These are phyloP conservation scores for Drechmeria coniospora DNA, from an alignment of 2,329 filamentous ascomycete genomes.

Conservation along the genomic window DNA sequence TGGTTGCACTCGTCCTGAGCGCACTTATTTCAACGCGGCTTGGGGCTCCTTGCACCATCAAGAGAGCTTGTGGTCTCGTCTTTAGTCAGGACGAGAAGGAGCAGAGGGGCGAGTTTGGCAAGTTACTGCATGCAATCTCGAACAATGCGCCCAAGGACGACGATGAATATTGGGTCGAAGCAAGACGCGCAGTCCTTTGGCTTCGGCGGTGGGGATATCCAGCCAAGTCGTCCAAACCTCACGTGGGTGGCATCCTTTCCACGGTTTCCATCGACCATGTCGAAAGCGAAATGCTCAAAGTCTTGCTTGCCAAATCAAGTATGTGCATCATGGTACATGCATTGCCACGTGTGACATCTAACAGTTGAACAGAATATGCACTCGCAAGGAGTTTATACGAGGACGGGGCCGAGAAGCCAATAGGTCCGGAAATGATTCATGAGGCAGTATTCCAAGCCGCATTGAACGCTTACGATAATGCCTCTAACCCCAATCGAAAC, in stretches of 20 bases:
- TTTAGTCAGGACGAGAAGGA: constrained; percentile 49
- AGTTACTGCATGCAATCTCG: constrained; percentile 39
- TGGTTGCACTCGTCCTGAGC: constrained; percentile 49
- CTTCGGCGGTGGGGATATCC: constrained; percentile 54
- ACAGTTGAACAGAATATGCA: constrained; percentile 33
- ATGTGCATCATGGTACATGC: constrained; percentile 15
- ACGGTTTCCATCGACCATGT: constrained; percentile 44
- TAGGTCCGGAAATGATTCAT: constrained; percentile 36
- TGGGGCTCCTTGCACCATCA: constrained; percentile 34
- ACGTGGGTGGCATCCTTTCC: constrained; percentile 42
- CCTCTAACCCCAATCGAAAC: constrained; percentile 64
- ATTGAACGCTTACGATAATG: constrained; percentile 63
- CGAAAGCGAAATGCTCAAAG: constrained; percentile 57
- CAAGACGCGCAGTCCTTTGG: constrained; percentile 55
- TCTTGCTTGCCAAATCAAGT: constrained; percentile 47
- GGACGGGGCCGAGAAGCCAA: constrained; percentile 29
- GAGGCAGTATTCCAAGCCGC: constrained; percentile 47
- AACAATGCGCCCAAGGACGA: constrained; percentile 39
- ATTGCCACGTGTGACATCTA: constrained; percentile 1
- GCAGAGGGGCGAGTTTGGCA: constrained; percentile 43
- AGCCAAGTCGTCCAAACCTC: constrained; percentile 1
- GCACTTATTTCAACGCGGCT: constrained; percentile 38
- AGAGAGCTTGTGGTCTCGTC: constrained; percentile 44
- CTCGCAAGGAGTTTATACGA: constrained; percentile 50
- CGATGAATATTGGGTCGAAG: constrained; percentile 46